phyloP scores from a whole-genome alignment of 306 rosid species.

The Cucurbita ficifolia region DNA sequence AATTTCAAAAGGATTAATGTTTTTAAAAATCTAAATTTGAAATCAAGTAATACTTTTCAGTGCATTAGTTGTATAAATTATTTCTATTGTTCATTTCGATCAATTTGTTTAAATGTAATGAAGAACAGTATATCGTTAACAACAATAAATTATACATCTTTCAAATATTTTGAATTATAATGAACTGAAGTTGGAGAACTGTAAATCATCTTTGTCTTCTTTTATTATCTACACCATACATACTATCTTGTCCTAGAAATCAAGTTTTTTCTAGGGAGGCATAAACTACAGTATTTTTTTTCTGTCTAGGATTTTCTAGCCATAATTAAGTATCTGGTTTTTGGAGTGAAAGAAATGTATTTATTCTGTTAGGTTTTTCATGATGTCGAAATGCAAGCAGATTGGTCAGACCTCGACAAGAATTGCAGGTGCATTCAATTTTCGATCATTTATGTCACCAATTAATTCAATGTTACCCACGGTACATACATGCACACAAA shows the following conservation, averaged over 20 bases:
- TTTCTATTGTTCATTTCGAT: neutral
- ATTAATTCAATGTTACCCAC: neutral
- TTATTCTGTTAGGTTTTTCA: constrained; percentile 31
- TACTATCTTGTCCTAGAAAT: neutral
- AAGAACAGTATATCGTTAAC: neutral
- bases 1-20: too few species aligned
- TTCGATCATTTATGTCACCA: neutral
- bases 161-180: neutral
- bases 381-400: constrained; percentile 47
- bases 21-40: neutral
- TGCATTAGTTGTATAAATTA: neutral
- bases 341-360: neutral
- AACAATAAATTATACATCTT: neutral
- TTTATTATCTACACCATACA: neutral
- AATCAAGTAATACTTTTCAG: neutral
- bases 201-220: neutral
- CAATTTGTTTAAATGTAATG: neutral
- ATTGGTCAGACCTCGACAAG: constrained; percentile 53
- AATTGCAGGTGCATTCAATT: constrained; percentile 51
- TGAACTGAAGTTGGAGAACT: neutral
- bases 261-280: neutral
- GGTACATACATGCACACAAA: neutral
- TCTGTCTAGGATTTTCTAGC: neutral
- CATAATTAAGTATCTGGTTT: neutral
- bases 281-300: neutral